phyloP scores from a whole-genome alignment of 2,329 filamentous ascomycete species.

The Coccinonectria pachysandricola region DNA sequence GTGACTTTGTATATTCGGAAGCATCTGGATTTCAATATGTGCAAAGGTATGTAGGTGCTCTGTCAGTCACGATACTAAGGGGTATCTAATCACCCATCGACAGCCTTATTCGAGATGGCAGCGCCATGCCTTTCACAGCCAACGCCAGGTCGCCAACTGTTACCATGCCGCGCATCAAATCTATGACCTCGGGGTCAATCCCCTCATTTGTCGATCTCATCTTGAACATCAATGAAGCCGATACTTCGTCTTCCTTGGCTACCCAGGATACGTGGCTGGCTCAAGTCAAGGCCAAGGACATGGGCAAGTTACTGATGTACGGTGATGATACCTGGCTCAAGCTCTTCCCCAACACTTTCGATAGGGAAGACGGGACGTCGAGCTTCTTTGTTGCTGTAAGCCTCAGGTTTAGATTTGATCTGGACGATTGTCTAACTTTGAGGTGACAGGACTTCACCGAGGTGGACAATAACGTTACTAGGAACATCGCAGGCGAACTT shows the following conservation, averaged over 20 bases:
- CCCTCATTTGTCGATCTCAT: conserved; percentile 96
- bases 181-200: conserved; percentile 95
- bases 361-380: conserved; percentile 80
- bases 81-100: no score
- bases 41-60: conserved; percentile 55
- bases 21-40: conserved; percentile 78
- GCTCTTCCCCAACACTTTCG: conserved; percentile 83
- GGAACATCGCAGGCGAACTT: conserved; percentile 73
- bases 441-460: conserved; percentile 91
- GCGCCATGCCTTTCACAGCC: conserved; percentile 85
- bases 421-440: no score
- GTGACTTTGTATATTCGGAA: conserved; percentile 79
- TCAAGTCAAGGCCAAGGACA: conserved; percentile 67
- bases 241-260: conserved; percentile 78
- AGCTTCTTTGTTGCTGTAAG: conserved; percentile 96
- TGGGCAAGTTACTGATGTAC: conserved; percentile 81
- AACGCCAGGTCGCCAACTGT: conserved; percentile 95
- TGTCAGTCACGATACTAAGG: not conserved
- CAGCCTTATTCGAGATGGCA: conserved; percentile 74
- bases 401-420: no score
- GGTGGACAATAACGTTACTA: conserved; percentile 94
- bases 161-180: conserved; percentile 96
- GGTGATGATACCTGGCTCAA: conserved; percentile 98
- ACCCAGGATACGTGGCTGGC: conserved; percentile 93
- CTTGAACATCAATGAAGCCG: conserved; percentile 89